Evolutionary conservation across 495 filamentous ascomycete genomes (phyloP).

Genomic region (Penicillium diatomitis): DNA sequence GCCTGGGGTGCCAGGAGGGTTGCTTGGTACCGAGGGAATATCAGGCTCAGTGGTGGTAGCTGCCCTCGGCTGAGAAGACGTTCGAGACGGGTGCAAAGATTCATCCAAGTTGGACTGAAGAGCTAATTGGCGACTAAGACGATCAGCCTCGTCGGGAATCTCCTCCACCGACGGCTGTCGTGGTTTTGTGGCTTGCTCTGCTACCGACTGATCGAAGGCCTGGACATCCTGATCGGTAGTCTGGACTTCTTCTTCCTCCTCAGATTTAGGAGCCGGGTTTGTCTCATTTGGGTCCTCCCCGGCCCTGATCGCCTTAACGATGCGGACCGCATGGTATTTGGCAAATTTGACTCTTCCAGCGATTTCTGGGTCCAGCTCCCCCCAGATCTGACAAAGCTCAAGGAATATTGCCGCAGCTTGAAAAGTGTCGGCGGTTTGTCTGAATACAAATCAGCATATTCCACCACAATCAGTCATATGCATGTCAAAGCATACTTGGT

Average conservation of each 20-base stretch:
- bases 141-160: constrained; percentile 38
- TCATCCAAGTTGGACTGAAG: constrained; percentile 36
- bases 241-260: constrained; percentile 17
- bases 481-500: constrained; percentile 51
- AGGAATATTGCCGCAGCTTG: constrained; percentile 86
- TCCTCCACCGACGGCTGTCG: constrained; percentile 52
- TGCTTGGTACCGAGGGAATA: constrained; percentile 16
- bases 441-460: constrained; percentile 23
- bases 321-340: constrained; percentile 90
- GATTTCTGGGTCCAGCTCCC: constrained; percentile 61
- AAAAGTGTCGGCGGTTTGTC: constrained; percentile 90
- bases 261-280: constrained; percentile 55
- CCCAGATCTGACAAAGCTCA: constrained; percentile 80
- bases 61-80: constrained; percentile 30
- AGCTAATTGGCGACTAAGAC: constrained; percentile 24
- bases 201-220: constrained; percentile 31
- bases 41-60: constrained; percentile 19
- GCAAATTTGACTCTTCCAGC: constrained; percentile 87
- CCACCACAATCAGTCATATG: background rate
- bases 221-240: constrained; percentile 37
- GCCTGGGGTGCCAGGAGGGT: constrained; percentile 11
- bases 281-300: constrained; percentile 88
- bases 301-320: constrained; percentile 80
- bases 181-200: constrained; percentile 28
- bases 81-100: constrained; percentile 42